A percentile compares a stretch with the other conserved stretches of the same genome.
Conservation (phyloP, 1,139 yeast genomes). For the Meyerozyma athensensis region DNA sequence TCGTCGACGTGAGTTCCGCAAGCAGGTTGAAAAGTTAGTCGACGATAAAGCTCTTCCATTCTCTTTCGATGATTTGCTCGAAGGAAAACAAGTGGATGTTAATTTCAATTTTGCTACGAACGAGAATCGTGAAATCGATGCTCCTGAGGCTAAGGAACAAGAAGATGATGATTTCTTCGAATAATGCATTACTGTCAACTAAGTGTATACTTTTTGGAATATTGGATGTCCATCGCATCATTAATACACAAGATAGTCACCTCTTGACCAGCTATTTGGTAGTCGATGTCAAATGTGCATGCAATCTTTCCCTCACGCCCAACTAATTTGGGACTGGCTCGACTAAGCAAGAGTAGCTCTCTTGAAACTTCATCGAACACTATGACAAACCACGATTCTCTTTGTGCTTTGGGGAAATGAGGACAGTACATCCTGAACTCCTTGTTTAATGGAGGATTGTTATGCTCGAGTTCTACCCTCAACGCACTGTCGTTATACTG, state of each 20-base stretch:
- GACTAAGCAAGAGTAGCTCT: slow-evolving; percentile 56
- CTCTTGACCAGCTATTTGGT: slow-evolving; percentile 40
- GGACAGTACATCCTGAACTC: slow-evolving; percentile 73
- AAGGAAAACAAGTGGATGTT: slow-evolving; percentile 38
- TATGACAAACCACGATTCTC: slow-evolving; percentile 90
- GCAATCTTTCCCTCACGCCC: slow-evolving; percentile 40
- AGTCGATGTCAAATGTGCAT: slow-evolving; percentile 48
- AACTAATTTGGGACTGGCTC: slow-evolving; percentile 56
- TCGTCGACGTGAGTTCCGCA: slow-evolving; percentile 46
- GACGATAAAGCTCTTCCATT: slow-evolving; percentile 52
- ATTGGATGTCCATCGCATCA: slow-evolving; percentile 61
- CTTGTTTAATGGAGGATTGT: slow-evolving; percentile 46
- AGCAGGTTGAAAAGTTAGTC: slow-evolving; percentile 45
- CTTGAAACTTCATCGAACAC: slow-evolving; percentile 41
- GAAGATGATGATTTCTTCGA: slow-evolving; percentile 44
- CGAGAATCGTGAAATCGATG: slow-evolving; percentile 34
- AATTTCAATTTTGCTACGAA: slow-evolving; percentile 14
- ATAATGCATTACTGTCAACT: slow-evolving; percentile 13
- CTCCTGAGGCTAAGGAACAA: slow-evolving; percentile 27
- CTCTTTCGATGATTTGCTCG: slow-evolving; percentile 51
- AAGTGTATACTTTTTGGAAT: slow-evolving; percentile 12
- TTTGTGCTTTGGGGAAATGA: slow-evolving; percentile 82
- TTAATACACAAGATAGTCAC: slow-evolving; percentile 50
- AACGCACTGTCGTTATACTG: slow-evolving; percentile 30
- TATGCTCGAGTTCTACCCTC: slow-evolving; percentile 47